These are phyloP conservation scores for Tolypocladium capitatum DNA, from an alignment of 2,329 filamentous ascomycete genomes.

Conservation along the genomic window DNA sequence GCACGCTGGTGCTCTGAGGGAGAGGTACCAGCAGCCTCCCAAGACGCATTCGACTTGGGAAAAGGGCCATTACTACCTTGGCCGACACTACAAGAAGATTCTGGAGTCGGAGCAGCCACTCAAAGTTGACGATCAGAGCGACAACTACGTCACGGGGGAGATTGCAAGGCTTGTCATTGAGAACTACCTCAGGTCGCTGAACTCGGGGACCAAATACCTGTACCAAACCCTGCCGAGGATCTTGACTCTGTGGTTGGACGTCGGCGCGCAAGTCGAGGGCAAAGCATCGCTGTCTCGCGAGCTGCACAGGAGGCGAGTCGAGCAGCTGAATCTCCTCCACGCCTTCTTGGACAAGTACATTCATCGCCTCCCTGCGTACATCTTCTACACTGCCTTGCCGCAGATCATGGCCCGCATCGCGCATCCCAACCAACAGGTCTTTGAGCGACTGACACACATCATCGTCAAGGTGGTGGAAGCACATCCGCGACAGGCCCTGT, in stretches of 20 bases:
- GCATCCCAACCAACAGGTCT: slow-evolving; percentile 68
- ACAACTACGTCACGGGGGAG: slow-evolving; percentile 67
- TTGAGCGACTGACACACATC: slow-evolving; percentile 62
- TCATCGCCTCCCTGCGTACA: slow-evolving; percentile 55
- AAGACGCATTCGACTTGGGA: slow-evolving; percentile 66
- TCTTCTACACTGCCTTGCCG: slow-evolving; percentile 72
- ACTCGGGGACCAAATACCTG: slow-evolving; percentile 85
- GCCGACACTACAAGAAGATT: slow-evolving; percentile 93
- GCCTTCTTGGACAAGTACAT: slow-evolving; percentile 70
- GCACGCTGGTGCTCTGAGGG: slow-evolving; percentile 63
- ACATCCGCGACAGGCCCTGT: slow-evolving; percentile 86
- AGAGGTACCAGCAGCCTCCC: slow-evolving; percentile 74
- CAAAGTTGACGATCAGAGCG: slow-evolving; percentile 61
- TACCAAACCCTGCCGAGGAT: slow-evolving; percentile 89
- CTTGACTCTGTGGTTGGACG: slow-evolving; percentile 85
- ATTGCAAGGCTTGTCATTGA: slow-evolving; percentile 81
- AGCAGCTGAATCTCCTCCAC: slow-evolving; percentile 57
- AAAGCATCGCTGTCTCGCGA: slow-evolving; percentile 40
- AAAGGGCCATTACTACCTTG: slow-evolving; percentile 93
- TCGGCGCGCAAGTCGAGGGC: slow-evolving; percentile 59
- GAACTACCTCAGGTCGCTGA: slow-evolving; percentile 78
- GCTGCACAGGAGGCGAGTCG: slow-evolving; percentile 42
- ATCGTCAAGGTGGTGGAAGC: slow-evolving; percentile 73
- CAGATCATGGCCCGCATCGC: slow-evolving; percentile 95
- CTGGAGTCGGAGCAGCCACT: slow-evolving; percentile 77